Conservation (phyloP, 2,329 filamentous ascomycete species). For the Colletotrichum lindemuthianum region DNA sequence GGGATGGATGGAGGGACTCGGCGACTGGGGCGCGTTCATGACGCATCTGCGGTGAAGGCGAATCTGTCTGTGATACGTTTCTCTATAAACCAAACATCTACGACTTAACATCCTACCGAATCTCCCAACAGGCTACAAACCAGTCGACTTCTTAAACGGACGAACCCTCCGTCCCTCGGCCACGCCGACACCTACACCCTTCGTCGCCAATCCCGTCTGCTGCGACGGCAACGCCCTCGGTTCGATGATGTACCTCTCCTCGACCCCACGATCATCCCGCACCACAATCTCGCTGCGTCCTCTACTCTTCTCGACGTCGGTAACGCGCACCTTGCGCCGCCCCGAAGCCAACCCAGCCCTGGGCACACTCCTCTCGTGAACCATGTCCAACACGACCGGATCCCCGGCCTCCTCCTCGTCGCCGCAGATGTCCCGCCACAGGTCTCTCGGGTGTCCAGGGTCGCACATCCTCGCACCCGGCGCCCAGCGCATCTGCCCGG, state of each 20-base stretch:
- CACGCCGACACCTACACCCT: neutral
- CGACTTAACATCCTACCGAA: no score
- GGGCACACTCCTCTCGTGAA: constrained; percentile 1
- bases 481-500: constrained; percentile 45
- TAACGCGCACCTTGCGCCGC: constrained; percentile 6
- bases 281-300: constrained; percentile 31
- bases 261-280: constrained; percentile 7
- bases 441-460: constrained; percentile 15
- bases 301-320: constrained; percentile 31
- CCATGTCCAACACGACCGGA: constrained; percentile 30
- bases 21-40: neutral
- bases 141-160: no score
- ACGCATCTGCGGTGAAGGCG: neutral
- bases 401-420: constrained; percentile 6
- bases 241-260: constrained; percentile 24
- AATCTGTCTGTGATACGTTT: no score
- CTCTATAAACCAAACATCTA: no score
- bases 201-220: constrained; percentile 4
- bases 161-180: neutral
- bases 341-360: neutral
- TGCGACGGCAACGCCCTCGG: constrained; percentile 14
- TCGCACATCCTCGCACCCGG: constrained; percentile 32
- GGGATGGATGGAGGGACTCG: constrained; percentile 8
- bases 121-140: neutral
- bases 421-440: constrained; percentile 12